Percentiles rank a stretch among this genome's conserved stretches.
Evolutionary conservation across 1,284 basidiomycete genomes (phyloP).

Genomic region (Microbotryum scabiosae): DNA sequence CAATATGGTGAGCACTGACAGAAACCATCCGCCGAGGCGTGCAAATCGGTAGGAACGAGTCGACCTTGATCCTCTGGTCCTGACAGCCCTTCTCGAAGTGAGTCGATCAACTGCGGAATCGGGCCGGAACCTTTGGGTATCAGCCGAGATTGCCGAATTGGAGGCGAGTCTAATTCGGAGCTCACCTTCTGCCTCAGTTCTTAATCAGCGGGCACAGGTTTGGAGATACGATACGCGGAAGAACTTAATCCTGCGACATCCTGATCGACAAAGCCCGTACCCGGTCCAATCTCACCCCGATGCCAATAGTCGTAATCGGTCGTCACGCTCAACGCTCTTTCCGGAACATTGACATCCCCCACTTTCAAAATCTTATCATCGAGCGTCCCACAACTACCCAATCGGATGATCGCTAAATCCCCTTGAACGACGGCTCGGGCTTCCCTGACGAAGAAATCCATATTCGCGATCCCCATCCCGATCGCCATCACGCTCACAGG

Average conservation of each 20-base stretch:
- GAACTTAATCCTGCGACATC: slow-evolving; percentile 33
- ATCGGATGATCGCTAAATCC: slow-evolving; percentile 67
- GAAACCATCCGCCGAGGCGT: slow-evolving; percentile 23
- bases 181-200: slow-evolving; percentile 45
- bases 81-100: too few relatives aligned
- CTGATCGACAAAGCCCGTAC: slow-evolving; percentile 40
- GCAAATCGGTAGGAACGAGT: slow-evolving; percentile 1
- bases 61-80: too few relatives aligned
- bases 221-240: slow-evolving; percentile 57
- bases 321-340: slow-evolving; percentile 55
- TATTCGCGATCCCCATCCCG: slow-evolving; percentile 67
- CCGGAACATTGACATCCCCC: not conserved
- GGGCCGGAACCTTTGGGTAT: too few relatives aligned
- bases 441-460: slow-evolving; percentile 78
- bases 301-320: slow-evolving; percentile 74
- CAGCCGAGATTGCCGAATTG: too few relatives aligned
- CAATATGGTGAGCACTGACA: slow-evolving; percentile 3
- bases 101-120: too few relatives aligned
- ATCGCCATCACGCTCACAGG: slow-evolving; percentile 69
- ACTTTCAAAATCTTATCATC: slow-evolving; percentile 58
- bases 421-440: slow-evolving; percentile 65
- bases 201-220: slow-evolving; percentile 55
- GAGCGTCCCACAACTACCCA: slow-evolving; percentile 72
- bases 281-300: slow-evolving; percentile 23
- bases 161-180: too few relatives aligned